Evolutionary conservation across 768 basidiomycete species (phyloP), one percentile per base, ranked within the genome.

Genomic region (Collybia mongolica): DNA sequence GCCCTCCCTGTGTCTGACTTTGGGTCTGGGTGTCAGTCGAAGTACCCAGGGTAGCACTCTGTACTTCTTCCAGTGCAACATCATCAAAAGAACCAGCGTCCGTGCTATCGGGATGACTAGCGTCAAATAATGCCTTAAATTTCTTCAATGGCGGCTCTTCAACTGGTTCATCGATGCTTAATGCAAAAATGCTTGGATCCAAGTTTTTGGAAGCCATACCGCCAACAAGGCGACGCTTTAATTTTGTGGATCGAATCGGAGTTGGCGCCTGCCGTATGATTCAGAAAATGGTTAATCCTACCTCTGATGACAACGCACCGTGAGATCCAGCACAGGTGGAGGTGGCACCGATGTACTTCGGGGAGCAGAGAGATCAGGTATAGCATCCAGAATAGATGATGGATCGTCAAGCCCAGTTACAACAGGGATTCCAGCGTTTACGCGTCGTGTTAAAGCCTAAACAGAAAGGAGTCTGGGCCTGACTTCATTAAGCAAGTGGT

Each of bases 71-170:
- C 39, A 53, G 28, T 2, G 49, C 26, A 47, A 48, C 54, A 11
- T 56, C 49, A 29, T 57, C 57, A 52, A 62, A 54, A 19, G 54
- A 49, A 11, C 55, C 52, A 5, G 54, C 59, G 7, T 49, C 56
- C 26, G 53, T 39, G 12, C 52, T 51, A 20, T 74, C 73, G 23
- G 82, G 84, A 59, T 83, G 73, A 38, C 73, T 84, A 7, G 81
- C 79, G 15, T 89, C 87, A 54, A 87, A 89, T 9, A 89, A 70
- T 0, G 82, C 80, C 56, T 81, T 84, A 70, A 83, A 87, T 63
- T 81, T 86, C 60, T 89, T 89, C 22, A 80, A 63, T 2, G 83
- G 79, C 0, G 83, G 87, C 54, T 83, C 83, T 50, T 60, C 64
- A 15, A 60, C 47, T 3, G 65, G 61, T 36, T 68, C 65, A 15